Evolutionary conservation across 2,329 filamentous ascomycete genomes (phyloP), one percentile per base, ranked within the genome.

Genomic region (Nothophaeocryptopus gaeumannii): DNA sequence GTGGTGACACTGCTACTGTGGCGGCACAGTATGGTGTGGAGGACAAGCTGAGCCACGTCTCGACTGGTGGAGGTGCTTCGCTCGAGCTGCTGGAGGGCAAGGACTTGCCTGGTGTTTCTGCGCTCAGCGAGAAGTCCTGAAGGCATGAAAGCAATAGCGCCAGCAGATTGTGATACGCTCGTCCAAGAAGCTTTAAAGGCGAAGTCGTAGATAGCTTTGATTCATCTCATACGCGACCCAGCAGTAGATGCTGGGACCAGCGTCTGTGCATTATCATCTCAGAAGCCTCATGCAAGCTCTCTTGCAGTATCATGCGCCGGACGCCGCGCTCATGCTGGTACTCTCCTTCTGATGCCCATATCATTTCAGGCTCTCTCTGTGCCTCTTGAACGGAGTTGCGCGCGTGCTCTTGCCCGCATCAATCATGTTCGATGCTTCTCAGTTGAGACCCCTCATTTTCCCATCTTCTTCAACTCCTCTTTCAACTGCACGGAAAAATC

Each of bases 41-140:
- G 81, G 84, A 89, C 74, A 95, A 97, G 84, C 82, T 97, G 68
- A 96, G 90, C 78, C 93, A 99, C 78, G 93, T 99, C 58, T 96
- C 90, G 43, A 99, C 93, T 30, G 93, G 93, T 63, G 93, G 93
- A 68, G 93, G 93, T 76, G 93, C 93, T 61, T 92, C 86, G 64
- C 79, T 99, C 68, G 93, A 99, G 81, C 79, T 99, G 66, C 84
- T 99, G 57, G 93, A 99, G 82, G 93, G 93, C 74, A 99, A 99
- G 83, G 92, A 89, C 59, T 80, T 99, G 67, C 93, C 93, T 50
- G 93, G 93, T 79, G 91, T 99, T 58, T 79, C 81, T 67, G 92
- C 92, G 64, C 84, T 99, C 71, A 96, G 91, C 30, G 55, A 57
- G 48, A 59, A 57, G 55, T 51, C 50, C 45, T 59, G 55, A 59